phyloP scores from a whole-genome alignment of 2,329 filamentous ascomycete species.

The Fusarium equiseti region DNA sequence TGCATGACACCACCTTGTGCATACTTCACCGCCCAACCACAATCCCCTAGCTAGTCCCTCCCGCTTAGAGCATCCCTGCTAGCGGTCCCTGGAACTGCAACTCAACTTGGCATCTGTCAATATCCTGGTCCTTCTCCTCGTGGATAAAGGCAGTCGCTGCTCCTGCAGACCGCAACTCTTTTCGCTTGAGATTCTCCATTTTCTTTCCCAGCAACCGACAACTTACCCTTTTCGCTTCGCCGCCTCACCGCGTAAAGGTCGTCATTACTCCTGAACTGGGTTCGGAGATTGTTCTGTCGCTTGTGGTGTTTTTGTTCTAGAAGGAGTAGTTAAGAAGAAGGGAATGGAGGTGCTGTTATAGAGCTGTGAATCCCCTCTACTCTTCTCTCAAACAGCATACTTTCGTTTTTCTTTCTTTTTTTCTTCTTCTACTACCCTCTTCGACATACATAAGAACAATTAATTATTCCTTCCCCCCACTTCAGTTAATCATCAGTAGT shows the following conservation, averaged over 20 bases:
- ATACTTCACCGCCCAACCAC: constrained; percentile 46
- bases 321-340: constrained; percentile 9
- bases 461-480: constrained; percentile 6
- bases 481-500: neutral
- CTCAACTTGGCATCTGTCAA: constrained; percentile 18
- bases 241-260: constrained; percentile 41
- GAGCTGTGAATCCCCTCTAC: constrained; percentile 26
- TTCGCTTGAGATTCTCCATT: neutral
- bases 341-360: constrained; percentile 30
- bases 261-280: constrained; percentile 22
- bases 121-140: neutral
- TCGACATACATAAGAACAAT: constrained; percentile 6
- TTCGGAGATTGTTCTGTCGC: constrained; percentile 41
- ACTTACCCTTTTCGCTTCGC: constrained; percentile 17
- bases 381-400: constrained; percentile 14
- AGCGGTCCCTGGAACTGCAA: constrained; percentile 15
- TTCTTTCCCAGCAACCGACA: constrained; percentile 32
- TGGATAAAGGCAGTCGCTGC: neutral
- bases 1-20: constrained; percentile 47
- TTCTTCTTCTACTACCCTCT: neutral
- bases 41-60: constrained; percentile 16
- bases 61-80: constrained; percentile 36
- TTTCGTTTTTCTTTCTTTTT: constrained; percentile 1
- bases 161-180: constrained; percentile 49
- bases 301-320: constrained; percentile 5